phyloP scores from a whole-genome alignment of 306 rosid species.

The Dryas alaskensis region DNA sequence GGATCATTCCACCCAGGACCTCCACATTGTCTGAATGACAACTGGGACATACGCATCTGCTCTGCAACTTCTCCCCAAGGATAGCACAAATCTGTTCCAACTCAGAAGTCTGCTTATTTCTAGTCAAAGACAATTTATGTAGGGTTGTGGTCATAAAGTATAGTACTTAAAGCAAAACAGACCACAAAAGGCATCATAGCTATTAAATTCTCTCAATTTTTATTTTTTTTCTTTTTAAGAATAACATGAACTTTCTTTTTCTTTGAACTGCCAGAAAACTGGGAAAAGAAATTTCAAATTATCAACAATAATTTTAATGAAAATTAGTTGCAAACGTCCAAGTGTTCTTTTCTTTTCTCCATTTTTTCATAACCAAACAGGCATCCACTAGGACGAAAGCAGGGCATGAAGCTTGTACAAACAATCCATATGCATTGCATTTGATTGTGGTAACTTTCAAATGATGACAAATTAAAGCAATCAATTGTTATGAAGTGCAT shows the following conservation, averaged over 20 bases:
- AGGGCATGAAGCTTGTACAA: not conserved
- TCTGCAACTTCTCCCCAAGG: constrained; percentile 70
- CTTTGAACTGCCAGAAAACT: not conserved
- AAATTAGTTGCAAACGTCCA: too few relatives aligned
- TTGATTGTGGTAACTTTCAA: constrained; percentile 5
- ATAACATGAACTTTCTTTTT: not conserved
- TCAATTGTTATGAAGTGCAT: not conserved
- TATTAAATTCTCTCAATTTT: not conserved
- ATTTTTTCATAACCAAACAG: constrained; percentile 9
- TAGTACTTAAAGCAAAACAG: not conserved
- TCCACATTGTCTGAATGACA: constrained; percentile 70
- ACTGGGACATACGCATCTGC: constrained; percentile 59
- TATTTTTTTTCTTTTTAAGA: not conserved
- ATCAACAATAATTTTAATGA: not conserved
- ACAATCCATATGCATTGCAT: not conserved
- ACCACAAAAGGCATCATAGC: constrained; percentile 1
- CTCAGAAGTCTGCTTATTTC: constrained; percentile 60
- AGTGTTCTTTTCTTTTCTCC: too few relatives aligned
- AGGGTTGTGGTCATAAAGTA: not conserved
- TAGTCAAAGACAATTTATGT: constrained; percentile 48
- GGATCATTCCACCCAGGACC: constrained; percentile 39
- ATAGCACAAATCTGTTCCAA: constrained; percentile 45
- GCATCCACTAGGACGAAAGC: not conserved
- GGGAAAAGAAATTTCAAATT: not conserved
- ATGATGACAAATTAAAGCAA: not conserved